A percentile compares a stretch with the other conserved stretches of the same genome.
Conservation (phyloP, 169 alveolate species). For the Babesia caballi region DNA sequence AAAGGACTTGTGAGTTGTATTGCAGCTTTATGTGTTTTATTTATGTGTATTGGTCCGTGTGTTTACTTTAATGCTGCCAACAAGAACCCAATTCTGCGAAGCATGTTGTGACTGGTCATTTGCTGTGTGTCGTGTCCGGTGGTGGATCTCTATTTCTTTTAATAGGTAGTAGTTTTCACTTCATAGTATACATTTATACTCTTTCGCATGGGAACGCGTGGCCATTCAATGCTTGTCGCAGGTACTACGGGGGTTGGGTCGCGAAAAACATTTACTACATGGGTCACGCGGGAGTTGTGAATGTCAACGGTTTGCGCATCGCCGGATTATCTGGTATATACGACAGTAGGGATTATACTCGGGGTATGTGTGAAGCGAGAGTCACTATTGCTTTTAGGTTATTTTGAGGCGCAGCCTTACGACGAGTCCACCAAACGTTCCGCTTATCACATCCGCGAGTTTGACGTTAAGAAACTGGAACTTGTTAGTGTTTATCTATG, state of each 20-base stretch:
- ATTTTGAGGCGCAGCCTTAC: conserved; percentile 87
- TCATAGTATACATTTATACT: not conserved
- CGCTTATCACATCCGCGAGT: conserved; percentile 87
- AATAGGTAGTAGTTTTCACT: no score
- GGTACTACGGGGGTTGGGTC: conserved; percentile 97
- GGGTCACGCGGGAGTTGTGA: conserved; percentile 92
- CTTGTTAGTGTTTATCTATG: conserved; percentile 16
- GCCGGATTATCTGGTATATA: conserved; percentile 95
- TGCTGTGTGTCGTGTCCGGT: no score
- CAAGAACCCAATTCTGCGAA: no score
- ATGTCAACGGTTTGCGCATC: conserved; percentile 85
- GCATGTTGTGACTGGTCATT: no score
- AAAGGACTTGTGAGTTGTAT: conserved; percentile 78
- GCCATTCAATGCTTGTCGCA: not conserved
- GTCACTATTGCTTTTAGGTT: conserved; percentile 66
- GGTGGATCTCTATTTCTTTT: no score
- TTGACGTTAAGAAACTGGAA: conserved; percentile 85
- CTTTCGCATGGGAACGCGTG: not conserved
- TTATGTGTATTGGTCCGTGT: no score
- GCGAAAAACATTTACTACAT: conserved; percentile 95
- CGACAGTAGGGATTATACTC: conserved; percentile 80
- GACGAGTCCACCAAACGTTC: conserved; percentile 80
- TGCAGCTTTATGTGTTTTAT: no score
- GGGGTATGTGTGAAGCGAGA: conserved; percentile 31
- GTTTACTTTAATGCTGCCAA: no score